Percentiles rank a stretch among this genome's conserved stretches.
phyloP scores from a whole-genome alignment of 768 basidiomycete species.

The Royoungia palumana region DNA sequence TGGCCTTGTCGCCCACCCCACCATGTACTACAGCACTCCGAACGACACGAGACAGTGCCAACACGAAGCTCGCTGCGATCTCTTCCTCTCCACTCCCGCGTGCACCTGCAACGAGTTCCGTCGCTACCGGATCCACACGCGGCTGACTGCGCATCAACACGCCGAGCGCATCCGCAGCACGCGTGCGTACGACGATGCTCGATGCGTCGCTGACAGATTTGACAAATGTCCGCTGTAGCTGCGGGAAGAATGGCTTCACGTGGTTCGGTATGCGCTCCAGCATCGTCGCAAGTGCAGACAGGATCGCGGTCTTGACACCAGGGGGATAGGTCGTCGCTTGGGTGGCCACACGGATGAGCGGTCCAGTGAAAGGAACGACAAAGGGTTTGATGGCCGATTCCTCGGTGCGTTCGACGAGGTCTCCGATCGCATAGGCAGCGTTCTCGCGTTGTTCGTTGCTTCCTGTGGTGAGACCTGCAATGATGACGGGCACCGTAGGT shows the following conservation, averaged over 20 bases:
- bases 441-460: too few relatives aligned
- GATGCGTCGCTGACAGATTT: slow-evolving; percentile 84
- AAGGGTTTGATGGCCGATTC: too few relatives aligned
- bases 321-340: slow-evolving; percentile 88
- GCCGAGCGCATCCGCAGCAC: slow-evolving; percentile 83
- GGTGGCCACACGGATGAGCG: too few relatives aligned
- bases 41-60: slow-evolving; percentile 75
- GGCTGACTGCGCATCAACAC: slow-evolving; percentile 88
- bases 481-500: too few relatives aligned
- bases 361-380: too few relatives aligned
- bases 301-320: slow-evolving; percentile 88
- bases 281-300: slow-evolving; percentile 82
- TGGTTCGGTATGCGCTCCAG: slow-evolving; percentile 81
- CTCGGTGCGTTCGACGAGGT: too few relatives aligned
- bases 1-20: slow-evolving; percentile 75
- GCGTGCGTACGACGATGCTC: slow-evolving; percentile 73
- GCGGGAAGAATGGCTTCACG: slow-evolving; percentile 98
- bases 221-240: slow-evolving; percentile 93
- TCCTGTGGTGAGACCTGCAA: too few relatives aligned
- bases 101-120: slow-evolving; percentile 70
- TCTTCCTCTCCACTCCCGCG: slow-evolving; percentile 67
- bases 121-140: slow-evolving; percentile 90
- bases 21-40: slow-evolving; percentile 52
- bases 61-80: slow-evolving; percentile 71
- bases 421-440: too few relatives aligned